phyloP scores from a whole-genome alignment of 139 green algal species.

The Desmodesmus armatus region DNA sequence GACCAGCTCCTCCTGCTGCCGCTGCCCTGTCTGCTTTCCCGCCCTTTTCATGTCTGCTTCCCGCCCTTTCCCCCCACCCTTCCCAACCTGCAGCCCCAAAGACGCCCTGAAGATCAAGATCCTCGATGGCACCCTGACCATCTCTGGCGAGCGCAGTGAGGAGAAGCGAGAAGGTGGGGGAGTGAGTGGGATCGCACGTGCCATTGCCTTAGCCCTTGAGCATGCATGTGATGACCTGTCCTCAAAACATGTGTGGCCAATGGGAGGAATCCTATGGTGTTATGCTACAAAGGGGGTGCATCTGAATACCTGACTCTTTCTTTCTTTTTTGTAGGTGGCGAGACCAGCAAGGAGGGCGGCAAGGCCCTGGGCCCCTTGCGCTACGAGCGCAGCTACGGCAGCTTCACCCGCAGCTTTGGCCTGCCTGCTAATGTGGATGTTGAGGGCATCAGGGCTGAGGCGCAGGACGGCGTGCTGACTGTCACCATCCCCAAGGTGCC shows the following conservation, averaged over 20 bases:
- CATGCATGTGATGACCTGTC: too few species aligned
- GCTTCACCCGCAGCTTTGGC: slow-evolving; percentile 37
- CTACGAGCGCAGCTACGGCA: slow-evolving; percentile 34
- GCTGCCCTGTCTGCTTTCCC: background rate
- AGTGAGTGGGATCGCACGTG: background rate
- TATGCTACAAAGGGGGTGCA: background rate
- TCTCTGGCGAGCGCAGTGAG: slow-evolving; percentile 40
- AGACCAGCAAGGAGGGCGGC: background rate
- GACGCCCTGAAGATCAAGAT: slow-evolving; percentile 38
- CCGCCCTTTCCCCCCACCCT: background rate
- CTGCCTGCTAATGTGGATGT: slow-evolving; percentile 35
- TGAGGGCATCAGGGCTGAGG: slow-evolving; percentile 16
- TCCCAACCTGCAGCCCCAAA: background rate
- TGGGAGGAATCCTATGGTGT: too few species aligned
- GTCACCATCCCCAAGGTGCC: slow-evolving; percentile 33
- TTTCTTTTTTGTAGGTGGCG: background rate
- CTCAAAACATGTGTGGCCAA: background rate
- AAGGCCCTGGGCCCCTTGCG: background rate
- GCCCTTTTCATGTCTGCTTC: background rate
- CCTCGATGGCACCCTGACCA: slow-evolving; percentile 26
- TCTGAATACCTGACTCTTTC: background rate
- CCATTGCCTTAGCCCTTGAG: too few species aligned
- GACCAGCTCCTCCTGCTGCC: background rate
- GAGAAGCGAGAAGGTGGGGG: slow-evolving; percentile 25
- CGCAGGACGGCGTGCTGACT: slow-evolving; percentile 40